A percentile compares a stretch with the other conserved stretches of the same genome.
phyloP scores from a whole-genome alignment of 1,284 basidiomycete genomes.

The Apiotrichum laibachii region DNA sequence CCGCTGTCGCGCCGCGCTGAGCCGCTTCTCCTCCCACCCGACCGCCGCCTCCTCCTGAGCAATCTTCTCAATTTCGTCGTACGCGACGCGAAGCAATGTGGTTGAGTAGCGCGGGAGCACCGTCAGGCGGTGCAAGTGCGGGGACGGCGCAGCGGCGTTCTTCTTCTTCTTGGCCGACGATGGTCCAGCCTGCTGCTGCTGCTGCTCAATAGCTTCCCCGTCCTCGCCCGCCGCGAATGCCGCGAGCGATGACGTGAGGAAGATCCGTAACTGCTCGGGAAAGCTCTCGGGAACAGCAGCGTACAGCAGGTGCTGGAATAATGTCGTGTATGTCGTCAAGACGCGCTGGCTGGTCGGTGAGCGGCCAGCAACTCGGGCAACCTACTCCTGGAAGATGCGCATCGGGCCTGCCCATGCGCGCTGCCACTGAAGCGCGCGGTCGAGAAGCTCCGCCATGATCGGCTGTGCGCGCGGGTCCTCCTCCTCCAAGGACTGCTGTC shows the following conservation, averaged over 20 bases:
- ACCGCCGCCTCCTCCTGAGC: conserved; percentile 65
- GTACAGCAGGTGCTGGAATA: conserved; percentile 44
- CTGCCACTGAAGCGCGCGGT: conserved; percentile 45
- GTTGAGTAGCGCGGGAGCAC: conserved; percentile 80
- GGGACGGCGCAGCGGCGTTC: conserved; percentile 31
- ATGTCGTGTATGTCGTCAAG: conserved; percentile 30
- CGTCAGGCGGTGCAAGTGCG: conserved; percentile 66
- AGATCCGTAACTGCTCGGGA: conserved; percentile 35
- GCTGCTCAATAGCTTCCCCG: neutral
- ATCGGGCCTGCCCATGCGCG: conserved; percentile 44
- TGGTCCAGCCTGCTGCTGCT: conserved; percentile 1
- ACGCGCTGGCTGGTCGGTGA: conserved; percentile 23
- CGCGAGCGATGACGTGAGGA: conserved; percentile 36
- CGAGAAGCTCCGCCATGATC: conserved; percentile 39
- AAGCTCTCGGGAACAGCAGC: conserved; percentile 42
- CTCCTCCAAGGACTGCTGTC: conserved; percentile 3
- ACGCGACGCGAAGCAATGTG: conserved; percentile 75
- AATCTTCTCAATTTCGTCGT: conserved; percentile 74
- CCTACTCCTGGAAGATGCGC: conserved; percentile 41
- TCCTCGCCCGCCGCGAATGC: conserved; percentile 1
- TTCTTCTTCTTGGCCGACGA: conserved; percentile 7
- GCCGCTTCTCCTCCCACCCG: conserved; percentile 66
- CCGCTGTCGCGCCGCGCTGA: conserved; percentile 66
- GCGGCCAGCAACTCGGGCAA: neutral
- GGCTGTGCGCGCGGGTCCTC: conserved; percentile 7